Conservation (phyloP, 768 basidiomycete genomes). For the Termitomyces sp. region DNA sequence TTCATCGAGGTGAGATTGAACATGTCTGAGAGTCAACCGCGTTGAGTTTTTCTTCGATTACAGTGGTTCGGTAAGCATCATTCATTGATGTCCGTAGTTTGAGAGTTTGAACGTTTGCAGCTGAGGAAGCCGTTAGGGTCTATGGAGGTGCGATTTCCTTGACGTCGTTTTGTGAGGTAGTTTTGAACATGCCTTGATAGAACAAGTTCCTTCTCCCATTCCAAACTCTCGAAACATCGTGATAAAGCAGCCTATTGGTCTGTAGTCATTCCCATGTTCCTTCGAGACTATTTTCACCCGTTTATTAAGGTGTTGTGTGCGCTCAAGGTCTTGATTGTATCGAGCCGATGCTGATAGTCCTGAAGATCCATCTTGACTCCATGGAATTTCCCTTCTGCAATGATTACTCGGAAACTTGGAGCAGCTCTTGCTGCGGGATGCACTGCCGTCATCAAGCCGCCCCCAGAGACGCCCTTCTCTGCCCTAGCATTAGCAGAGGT, state of each 20-base stretch:
- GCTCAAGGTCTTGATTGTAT: slow-evolving; percentile 9
- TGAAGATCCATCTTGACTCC: slow-evolving; percentile 73
- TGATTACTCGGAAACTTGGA: slow-evolving; percentile 89
- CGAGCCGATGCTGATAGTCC: not conserved
- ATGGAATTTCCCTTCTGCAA: slow-evolving; percentile 95
- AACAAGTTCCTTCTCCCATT: slow-evolving; percentile 76
- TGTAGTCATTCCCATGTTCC: slow-evolving; percentile 13
- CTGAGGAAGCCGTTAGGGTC: slow-evolving; percentile 87
- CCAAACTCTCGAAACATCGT: slow-evolving; percentile 75
- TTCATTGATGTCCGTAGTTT: not conserved
- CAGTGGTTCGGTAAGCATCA: slow-evolving; percentile 74
- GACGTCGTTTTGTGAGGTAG: not conserved
- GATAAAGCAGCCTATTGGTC: slow-evolving; percentile 90
- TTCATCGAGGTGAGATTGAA: slow-evolving; percentile 62
- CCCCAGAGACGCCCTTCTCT: slow-evolving; percentile 93
- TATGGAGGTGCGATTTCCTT: slow-evolving; percentile 64
- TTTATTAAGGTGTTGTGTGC: slow-evolving; percentile 34
- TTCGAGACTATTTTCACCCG: not conserved
- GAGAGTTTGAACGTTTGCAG: slow-evolving; percentile 31
- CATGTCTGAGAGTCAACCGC: not conserved
- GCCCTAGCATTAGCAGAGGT: slow-evolving; percentile 90
- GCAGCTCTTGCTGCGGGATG: slow-evolving; percentile 95
- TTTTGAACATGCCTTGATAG: slow-evolving; percentile 26
- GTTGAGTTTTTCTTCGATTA: not conserved
- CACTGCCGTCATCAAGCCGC: slow-evolving; percentile 91